Evolutionary conservation across 78 protist genomes (phyloP).

Genomic region (Guillardia theta): DNA sequence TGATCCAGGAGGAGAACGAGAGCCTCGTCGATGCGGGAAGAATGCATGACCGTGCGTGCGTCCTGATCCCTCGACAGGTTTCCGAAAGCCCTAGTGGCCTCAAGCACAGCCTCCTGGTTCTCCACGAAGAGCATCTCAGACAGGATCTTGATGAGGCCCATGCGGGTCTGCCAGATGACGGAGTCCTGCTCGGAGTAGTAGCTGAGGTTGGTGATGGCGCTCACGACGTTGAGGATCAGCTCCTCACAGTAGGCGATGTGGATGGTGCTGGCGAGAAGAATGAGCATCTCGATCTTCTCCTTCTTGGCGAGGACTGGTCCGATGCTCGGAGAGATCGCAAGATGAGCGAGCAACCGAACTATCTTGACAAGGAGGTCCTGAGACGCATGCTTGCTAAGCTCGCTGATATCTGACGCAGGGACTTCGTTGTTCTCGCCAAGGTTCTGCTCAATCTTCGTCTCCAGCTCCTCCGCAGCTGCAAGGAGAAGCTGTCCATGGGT

Average conservation of each 20-base stretch:
- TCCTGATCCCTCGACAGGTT: background rate
- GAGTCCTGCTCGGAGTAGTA: background rate
- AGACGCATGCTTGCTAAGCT: background rate
- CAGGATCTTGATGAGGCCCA: background rate
- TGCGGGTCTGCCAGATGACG: background rate
- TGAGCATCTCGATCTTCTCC: too few relatives aligned
- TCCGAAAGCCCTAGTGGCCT: background rate
- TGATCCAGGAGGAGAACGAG: background rate
- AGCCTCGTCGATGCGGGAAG: background rate
- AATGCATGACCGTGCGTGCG: background rate
- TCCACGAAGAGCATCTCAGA: background rate
- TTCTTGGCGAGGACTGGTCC: background rate
- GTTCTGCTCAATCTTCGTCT: background rate
- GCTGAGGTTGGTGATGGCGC: background rate
- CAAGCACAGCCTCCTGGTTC: background rate
- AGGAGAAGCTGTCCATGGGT: too few relatives aligned
- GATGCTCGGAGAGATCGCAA: background rate
- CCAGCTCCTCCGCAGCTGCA: too few relatives aligned
- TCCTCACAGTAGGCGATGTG: too few relatives aligned
- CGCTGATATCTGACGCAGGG: too few relatives aligned
- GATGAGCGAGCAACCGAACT: background rate
- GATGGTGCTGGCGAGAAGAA: too few relatives aligned
- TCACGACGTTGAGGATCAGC: background rate
- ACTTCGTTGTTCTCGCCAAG: background rate
- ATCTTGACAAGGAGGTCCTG: background rate